These are phyloP conservation scores for Phytophthora foliorum DNA, from an alignment of 352 stramenopile species.

Conservation along the genomic window DNA sequence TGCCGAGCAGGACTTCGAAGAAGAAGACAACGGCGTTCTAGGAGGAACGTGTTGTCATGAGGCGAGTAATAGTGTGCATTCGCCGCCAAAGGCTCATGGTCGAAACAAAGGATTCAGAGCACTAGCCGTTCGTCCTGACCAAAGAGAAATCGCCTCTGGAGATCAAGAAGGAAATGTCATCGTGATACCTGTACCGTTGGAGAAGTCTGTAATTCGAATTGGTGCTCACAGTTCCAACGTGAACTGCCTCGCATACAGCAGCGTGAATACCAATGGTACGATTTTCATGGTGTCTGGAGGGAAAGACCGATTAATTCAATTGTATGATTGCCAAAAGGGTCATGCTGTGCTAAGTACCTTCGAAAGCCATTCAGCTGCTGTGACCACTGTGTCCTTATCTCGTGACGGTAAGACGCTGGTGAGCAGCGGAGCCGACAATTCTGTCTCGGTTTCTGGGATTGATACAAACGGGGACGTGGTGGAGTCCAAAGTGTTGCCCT, in stretches of 20 bases:
- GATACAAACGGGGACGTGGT: constrained; percentile 44
- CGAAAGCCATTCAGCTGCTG: constrained; percentile 79
- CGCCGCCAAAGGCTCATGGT: constrained; percentile 37
- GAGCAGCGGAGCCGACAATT: constrained; percentile 78
- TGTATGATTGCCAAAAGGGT: constrained; percentile 72
- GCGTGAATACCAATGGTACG: constrained; percentile 20
- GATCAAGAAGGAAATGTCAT: constrained; percentile 79
- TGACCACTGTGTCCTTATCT: constrained; percentile 78
- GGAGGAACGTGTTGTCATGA: constrained; percentile 66
- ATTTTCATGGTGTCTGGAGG: constrained; percentile 77
- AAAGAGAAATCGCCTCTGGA: constrained; percentile 72
- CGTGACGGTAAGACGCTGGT: constrained; percentile 73
- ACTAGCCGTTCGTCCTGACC: constrained; percentile 62
- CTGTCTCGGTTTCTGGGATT: constrained; percentile 70
- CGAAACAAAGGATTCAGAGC: constrained; percentile 54
- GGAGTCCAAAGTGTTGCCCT: constrained; percentile 61
- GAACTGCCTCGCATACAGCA: constrained; percentile 67
- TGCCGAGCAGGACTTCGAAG: constrained; percentile 46
- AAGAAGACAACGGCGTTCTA: constrained; percentile 54
- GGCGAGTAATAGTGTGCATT: constrained; percentile 55
- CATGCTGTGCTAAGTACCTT: constrained; percentile 60
- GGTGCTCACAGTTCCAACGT: constrained; percentile 79
- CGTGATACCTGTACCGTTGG: constrained; percentile 55
- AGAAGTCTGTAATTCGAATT: constrained; percentile 48
- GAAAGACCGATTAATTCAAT: constrained; percentile 82